These are phyloP conservation scores for Fragilaria crotonensis DNA, from an alignment of 108 stramenopile species.

Conservation along the genomic window DNA sequence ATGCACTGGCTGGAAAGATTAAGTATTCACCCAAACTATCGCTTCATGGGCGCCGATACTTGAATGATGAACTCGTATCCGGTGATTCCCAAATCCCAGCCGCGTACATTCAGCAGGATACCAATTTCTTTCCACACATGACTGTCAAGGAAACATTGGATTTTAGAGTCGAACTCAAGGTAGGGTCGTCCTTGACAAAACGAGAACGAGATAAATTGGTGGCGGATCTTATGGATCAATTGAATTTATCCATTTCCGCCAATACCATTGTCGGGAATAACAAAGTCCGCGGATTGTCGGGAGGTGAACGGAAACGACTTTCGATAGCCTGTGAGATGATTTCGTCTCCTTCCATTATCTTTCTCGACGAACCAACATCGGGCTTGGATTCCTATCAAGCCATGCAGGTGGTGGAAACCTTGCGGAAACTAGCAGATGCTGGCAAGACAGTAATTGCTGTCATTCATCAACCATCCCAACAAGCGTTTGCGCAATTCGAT, in stretches of 20 bases:
- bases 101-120: constrained; percentile 76
- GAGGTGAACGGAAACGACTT: constrained; percentile 82
- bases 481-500: constrained; percentile 77
- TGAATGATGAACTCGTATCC: constrained; percentile 49
- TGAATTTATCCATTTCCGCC: constrained; percentile 64
- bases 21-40: constrained; percentile 49
- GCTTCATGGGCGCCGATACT: constrained; percentile 53
- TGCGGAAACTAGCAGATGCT: constrained; percentile 64
- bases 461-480: constrained; percentile 85
- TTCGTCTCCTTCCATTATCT: constrained; percentile 58
- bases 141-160: constrained; percentile 79
- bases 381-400: constrained; percentile 17
- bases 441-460: constrained; percentile 80
- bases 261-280: constrained; percentile 78
- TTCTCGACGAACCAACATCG: too few relatives aligned
- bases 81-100: constrained; percentile 60
- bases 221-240: constrained; percentile 47
- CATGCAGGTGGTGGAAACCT: constrained; percentile 43
- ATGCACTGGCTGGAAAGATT: constrained; percentile 77
- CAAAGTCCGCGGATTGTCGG: constrained; percentile 74
- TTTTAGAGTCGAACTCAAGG: constrained; percentile 74
- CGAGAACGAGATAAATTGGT: constrained; percentile 52
- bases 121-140: constrained; percentile 84
- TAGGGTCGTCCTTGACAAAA: constrained; percentile 53
- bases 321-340: constrained; percentile 87